Base-by-base conservation (phyloP, 1,139 yeast genomes). In the Suhomyces bolitotheri region DNA sequence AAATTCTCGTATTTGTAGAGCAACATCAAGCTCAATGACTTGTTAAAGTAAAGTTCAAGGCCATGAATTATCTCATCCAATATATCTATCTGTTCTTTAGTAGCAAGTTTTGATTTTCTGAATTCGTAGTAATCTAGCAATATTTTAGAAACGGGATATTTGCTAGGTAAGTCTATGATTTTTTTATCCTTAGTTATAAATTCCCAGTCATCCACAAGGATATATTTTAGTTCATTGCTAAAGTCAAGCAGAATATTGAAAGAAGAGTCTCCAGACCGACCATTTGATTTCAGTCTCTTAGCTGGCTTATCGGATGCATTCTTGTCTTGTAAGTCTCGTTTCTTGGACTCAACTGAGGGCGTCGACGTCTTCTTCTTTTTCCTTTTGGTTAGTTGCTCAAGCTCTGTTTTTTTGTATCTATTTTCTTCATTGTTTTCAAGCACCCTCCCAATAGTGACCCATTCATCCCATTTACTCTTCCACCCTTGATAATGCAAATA, bases 381-480 rank as follows among this genome's bases (percentile, higher is more conserved):
- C 38, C 43, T 46, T 38, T 43, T 46, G 22, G 41, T 69, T 59
- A 44, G 63, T 58, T 50, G 73, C 47, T 76, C 78, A 50, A 88
- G 65, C 45, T 80, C 82, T 46, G 78, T 75, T 54, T 84, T 88
- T 34, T 78, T 63, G 40, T 72, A 66, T 37, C 82, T 53, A 53
- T 85, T 89, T 46, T 82, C 95, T 27, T 80, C 83, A 34, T 74
- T 85, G 54, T 73, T 71, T 45, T 78, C 82, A 54, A 87, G 64
- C 8, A 90, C 74, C 26, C 97, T 66, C 33, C 78, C 82, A 7
- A 63, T 60, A 1, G 78, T 74, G 1, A 92, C 95, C 98, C 98
- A 92, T 58, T 92, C 98, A 56, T 92, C 97, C 97, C 97, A 90
- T 44, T 90, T 82, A 14, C 82, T 63, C 53, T 89, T 92, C 98